phyloP scores from a whole-genome alignment of 345 rosid genomes.

The Pistacia vera region DNA sequence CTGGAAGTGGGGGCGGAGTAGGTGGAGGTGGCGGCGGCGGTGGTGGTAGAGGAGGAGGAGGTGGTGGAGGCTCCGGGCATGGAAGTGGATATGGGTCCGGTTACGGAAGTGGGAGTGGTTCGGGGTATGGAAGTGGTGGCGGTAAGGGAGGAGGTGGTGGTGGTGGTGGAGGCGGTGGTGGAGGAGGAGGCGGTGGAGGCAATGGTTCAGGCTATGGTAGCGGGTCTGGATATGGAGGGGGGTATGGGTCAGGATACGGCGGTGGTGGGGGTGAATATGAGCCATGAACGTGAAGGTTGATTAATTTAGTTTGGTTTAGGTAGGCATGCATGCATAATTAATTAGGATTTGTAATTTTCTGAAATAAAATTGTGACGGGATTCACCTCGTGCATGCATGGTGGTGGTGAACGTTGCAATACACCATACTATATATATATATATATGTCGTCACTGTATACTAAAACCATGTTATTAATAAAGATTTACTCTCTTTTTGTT shows the following conservation, averaged over 20 bases:
- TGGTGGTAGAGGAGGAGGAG: slow-evolving; percentile 35
- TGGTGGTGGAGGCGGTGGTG: slow-evolving; percentile 28
- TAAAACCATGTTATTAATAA: too few relatives aligned
- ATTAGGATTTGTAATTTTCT: slow-evolving; percentile 11
- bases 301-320: neutral
- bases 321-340: neutral
- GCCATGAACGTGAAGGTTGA: slow-evolving; percentile 30
- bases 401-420: neutral
- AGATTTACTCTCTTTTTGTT: too few relatives aligned
- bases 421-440: too few relatives aligned
- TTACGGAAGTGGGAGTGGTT: slow-evolving; percentile 28
- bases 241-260: slow-evolving; percentile 34
- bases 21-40: slow-evolving; percentile 42
- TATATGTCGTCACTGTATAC: neutral
- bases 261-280: slow-evolving; percentile 23
- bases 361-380: slow-evolving; percentile 28
- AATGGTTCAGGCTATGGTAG: slow-evolving; percentile 32
- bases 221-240: slow-evolving; percentile 24
- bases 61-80: slow-evolving; percentile 25
- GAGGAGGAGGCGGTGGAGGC: slow-evolving; percentile 42
- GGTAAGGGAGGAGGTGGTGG: slow-evolving; percentile 26
- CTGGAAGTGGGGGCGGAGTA: slow-evolving; percentile 31
- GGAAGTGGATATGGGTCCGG: slow-evolving; percentile 34
- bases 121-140: slow-evolving; percentile 26
- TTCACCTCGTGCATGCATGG: neutral